Percentiles rank a stretch among this genome's conserved stretches.
phyloP scores from a whole-genome alignment of 78 protist genomes.

The Dictyostelium citrinum region DNA sequence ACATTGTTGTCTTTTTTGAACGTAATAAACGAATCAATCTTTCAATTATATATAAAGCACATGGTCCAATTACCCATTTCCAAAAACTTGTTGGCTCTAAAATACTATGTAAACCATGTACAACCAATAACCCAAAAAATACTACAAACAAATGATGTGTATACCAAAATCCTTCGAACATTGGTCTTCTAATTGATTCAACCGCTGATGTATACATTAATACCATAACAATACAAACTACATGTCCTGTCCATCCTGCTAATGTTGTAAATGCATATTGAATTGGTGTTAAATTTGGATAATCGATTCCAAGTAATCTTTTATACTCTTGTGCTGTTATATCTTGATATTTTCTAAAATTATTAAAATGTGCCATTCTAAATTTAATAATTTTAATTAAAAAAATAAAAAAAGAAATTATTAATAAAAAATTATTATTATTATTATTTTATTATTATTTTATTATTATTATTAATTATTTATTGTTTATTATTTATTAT shows the following conservation, averaged over 20 bases:
- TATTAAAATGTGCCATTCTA: slow-evolving; percentile 71
- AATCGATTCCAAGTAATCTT: not conserved
- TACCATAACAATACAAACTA: slow-evolving; percentile 81
- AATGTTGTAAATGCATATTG: slow-evolving; percentile 15
- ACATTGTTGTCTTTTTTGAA: slow-evolving; percentile 39
- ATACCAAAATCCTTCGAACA: slow-evolving; percentile 94
- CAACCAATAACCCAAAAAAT: slow-evolving; percentile 80
- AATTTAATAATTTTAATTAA: not conserved
- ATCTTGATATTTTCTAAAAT: not conserved
- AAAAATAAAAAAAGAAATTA: not conserved
- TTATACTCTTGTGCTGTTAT: not conserved
- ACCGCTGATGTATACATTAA: slow-evolving; percentile 88
- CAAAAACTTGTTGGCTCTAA: slow-evolving; percentile 77
- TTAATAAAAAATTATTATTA: too few species aligned
- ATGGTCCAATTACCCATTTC: slow-evolving; percentile 89
- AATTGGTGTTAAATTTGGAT: not conserved
- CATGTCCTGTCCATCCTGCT: slow-evolving; percentile 85
- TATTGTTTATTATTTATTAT: too few species aligned
- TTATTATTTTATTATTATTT: too few species aligned
- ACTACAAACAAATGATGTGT: slow-evolving; percentile 93
- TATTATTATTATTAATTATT: too few species aligned
- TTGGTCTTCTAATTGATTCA: slow-evolving; percentile 71
- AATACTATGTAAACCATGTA: slow-evolving; percentile 86
- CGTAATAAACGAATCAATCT: slow-evolving; percentile 80
- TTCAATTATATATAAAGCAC: slow-evolving; percentile 85